These are phyloP conservation scores for Schrenkiella parvula DNA, from an alignment of 345 rosid genomes.

Conservation along the genomic window DNA sequence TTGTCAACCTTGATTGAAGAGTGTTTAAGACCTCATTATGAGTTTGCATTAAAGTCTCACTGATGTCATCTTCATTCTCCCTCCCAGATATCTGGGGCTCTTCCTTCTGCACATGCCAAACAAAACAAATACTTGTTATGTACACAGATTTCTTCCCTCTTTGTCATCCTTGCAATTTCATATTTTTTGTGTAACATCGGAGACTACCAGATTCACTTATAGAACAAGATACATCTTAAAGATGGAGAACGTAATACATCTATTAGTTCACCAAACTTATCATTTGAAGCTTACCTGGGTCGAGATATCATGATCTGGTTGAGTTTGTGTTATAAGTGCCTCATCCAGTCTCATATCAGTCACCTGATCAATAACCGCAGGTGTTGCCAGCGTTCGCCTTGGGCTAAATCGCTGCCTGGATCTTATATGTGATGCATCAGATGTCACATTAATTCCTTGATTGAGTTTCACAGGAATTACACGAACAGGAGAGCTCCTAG, in stretches of 20 bases:
- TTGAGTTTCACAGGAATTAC: constrained; percentile 7
- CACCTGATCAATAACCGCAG: constrained; percentile 18
- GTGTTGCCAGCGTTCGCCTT: constrained; percentile 11
- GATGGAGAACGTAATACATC: not conserved
- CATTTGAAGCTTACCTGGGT: constrained; percentile 22
- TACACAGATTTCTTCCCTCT: not conserved
- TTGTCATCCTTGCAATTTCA: not conserved
- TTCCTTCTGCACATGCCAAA: constrained; percentile 48
- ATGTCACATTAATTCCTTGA: constrained; percentile 9
- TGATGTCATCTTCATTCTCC: constrained; percentile 41
- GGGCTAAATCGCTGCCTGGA: constrained; percentile 29
- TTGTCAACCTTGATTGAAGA: constrained; percentile 81
- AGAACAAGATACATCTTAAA: not conserved
- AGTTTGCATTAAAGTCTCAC: constrained; percentile 66
- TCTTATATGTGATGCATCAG: constrained; percentile 21
- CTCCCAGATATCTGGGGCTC: constrained; percentile 60
- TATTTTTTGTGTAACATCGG: not conserved
- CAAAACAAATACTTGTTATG: constrained; percentile 15
- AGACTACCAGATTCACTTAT: not conserved
- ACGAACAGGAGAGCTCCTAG: constrained; percentile 27
- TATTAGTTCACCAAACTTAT: not conserved
- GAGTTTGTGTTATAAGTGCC: constrained; percentile 18
- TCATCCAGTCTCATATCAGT: constrained; percentile 32
- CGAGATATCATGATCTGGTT: constrained; percentile 16
- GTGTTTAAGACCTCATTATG: constrained; percentile 72